phyloP scores from a whole-genome alignment of 345 rosid genomes.

The Citrus cavaleriei region DNA sequence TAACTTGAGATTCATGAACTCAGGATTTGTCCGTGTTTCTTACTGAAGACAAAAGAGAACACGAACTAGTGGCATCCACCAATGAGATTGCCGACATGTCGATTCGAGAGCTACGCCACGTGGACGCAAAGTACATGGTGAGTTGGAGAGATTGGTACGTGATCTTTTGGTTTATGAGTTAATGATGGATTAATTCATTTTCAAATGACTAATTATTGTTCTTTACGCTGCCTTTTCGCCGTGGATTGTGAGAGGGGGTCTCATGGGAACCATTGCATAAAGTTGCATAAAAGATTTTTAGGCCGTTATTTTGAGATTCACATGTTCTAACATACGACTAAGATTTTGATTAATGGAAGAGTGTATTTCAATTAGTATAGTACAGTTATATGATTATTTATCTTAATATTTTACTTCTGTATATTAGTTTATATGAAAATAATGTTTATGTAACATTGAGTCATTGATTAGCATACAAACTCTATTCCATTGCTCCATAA shows the following conservation, averaged over 20 bases:
- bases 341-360: neutral
- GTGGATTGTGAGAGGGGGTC: neutral
- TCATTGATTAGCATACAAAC: no score
- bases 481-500: no score
- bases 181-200: neutral
- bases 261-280: slow-evolving; percentile 5
- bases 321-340: neutral
- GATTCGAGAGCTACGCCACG: neutral
- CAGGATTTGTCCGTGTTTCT: slow-evolving; percentile 14
- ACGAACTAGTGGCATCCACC: neutral
- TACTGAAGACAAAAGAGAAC: slow-evolving; percentile 17
- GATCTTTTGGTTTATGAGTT: neutral
- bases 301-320: neutral
- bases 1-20: neutral
- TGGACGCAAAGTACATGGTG: neutral
- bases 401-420: no score
- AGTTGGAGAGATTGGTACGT: neutral
- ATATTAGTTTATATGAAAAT: no score
- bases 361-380: no score
- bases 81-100: neutral
- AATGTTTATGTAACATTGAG: no score
- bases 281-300: neutral
- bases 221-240: neutral
- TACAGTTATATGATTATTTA: no score
- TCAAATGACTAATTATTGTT: neutral